Evolutionary conservation across 2,329 filamentous ascomycete species (phyloP).

Genomic region (Talaromyces marneffei): DNA sequence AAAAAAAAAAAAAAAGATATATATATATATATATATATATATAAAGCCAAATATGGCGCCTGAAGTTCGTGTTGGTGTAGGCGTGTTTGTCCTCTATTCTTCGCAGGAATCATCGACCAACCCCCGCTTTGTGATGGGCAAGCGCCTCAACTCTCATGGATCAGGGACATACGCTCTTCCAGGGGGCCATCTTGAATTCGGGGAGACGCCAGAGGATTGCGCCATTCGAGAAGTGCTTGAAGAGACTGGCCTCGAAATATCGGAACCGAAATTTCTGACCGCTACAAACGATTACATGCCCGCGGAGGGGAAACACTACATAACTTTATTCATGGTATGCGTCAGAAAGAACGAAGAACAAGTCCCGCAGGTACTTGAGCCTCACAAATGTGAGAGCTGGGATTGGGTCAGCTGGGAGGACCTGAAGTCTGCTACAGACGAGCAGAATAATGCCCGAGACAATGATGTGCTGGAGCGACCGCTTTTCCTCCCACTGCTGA

Average conservation of each 20-base stretch:
- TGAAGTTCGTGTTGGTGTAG: conserved; percentile 41
- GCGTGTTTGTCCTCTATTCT: conserved; percentile 41
- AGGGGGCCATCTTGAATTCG: conserved; percentile 68
- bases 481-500: conserved; percentile 46
- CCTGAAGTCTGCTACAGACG: conserved; percentile 34
- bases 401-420: conserved; percentile 49
- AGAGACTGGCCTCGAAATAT: conserved; percentile 61
- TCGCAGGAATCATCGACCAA: conserved; percentile 37
- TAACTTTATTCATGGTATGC: conserved; percentile 64
- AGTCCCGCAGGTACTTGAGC: conserved; percentile 51
- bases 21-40: no score
- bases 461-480: conserved; percentile 22
- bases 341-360: conserved; percentile 43
- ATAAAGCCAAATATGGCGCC: conserved; percentile 16
- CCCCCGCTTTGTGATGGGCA: conserved; percentile 14
- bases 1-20: background rate
- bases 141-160: conserved; percentile 14
- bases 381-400: conserved; percentile 53
- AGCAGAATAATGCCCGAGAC: conserved; percentile 26
- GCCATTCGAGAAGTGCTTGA: conserved; percentile 63
- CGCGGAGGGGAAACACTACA: conserved; percentile 61
- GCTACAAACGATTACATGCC: conserved; percentile 64
- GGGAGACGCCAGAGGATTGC: conserved; percentile 58
- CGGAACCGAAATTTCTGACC: conserved; percentile 49
- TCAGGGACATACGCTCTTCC: conserved; percentile 61